These are phyloP conservation scores for Antarctomyces pellizariae DNA, from an alignment of 495 filamentous ascomycete genomes.

Conservation along the genomic window DNA sequence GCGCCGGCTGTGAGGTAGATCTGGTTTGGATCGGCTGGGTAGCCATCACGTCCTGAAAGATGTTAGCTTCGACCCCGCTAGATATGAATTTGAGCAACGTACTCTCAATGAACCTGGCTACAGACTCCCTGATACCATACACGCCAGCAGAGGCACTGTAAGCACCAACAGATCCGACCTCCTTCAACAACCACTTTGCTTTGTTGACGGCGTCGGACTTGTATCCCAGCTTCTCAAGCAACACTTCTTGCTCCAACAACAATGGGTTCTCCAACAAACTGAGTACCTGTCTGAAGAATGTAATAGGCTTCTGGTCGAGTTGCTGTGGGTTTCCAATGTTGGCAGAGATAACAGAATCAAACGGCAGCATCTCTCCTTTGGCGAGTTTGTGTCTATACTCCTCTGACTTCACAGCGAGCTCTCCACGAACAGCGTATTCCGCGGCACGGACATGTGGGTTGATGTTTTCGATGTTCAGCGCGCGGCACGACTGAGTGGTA, in stretches of 20 bases:
- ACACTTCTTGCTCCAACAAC: conserved; percentile 51
- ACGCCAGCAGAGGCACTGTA: conserved; percentile 89
- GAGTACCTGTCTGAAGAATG: conserved; percentile 93
- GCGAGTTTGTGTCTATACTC: conserved; percentile 51
- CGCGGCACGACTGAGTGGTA: conserved; percentile 23
- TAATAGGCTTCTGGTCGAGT: conserved; percentile 95
- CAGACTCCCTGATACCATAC: conserved; percentile 59
- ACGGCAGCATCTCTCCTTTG: conserved; percentile 36
- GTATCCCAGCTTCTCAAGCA: conserved; percentile 49
- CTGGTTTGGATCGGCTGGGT: conserved; percentile 47
- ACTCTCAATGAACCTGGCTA: conserved; percentile 83
- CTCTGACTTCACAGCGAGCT: conserved; percentile 78
- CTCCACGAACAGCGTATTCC: conserved; percentile 91
- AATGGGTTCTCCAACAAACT: conserved; percentile 79
- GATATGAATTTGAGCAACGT: conserved; percentile 10
- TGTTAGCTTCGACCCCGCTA: conserved; percentile 3
- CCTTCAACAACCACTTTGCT: conserved; percentile 51
- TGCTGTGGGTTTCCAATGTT: conserved; percentile 99
- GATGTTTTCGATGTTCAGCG: conserved; percentile 69
- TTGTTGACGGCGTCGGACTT: conserved; percentile 71
- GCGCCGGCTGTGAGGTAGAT: conserved; percentile 81
- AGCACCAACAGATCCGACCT: conserved; percentile 79
- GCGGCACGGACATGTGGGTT: conserved; percentile 66
- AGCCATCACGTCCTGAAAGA: conserved; percentile 52
- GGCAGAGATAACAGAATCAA: conserved; percentile 75